A percentile compares a stretch with the other conserved stretches of the same genome.
Evolutionary conservation across 176 grass and related monocot genomes (phyloP).

Genomic region (Oryza glumipatula): DNA sequence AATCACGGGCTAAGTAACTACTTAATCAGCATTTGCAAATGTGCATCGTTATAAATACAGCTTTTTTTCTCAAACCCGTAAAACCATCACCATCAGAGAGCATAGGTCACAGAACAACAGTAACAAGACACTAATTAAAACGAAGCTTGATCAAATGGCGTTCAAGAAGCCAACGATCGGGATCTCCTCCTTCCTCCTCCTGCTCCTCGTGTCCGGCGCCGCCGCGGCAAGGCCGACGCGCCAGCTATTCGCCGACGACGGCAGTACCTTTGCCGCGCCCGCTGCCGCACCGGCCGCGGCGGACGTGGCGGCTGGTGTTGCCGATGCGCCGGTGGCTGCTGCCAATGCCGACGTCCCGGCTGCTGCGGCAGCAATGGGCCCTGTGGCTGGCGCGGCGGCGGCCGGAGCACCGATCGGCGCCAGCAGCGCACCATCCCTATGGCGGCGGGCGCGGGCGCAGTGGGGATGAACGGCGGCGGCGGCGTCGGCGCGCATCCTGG

Average conservation of each 20-base stretch:
- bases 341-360: neutral
- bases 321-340: neutral
- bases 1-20: neutral
- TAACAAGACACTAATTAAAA: neutral
- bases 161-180: conserved; percentile 7
- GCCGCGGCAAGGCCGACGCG: conserved; percentile 30
- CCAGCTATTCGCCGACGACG: conserved; percentile 16
- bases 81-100: conserved; percentile 6
- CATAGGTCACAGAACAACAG: neutral
- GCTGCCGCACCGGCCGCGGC: neutral
- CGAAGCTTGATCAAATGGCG: conserved; percentile 29
- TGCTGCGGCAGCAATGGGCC: neutral
- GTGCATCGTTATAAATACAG: neutral
- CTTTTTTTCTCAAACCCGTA: neutral
- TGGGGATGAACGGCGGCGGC: neutral
- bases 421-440: conserved; percentile 29
- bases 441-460: neutral
- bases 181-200: neutral
- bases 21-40: neutral
- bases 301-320: neutral
- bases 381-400: neutral
- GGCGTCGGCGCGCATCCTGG: conserved; percentile 65
- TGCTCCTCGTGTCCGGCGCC: conserved; percentile 34
- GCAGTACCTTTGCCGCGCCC: too few species aligned
- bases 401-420: conserved; percentile 13